These are phyloP conservation scores for Sicyos baderoa DNA, from an alignment of 306 rosid genomes.

Conservation along the genomic window DNA sequence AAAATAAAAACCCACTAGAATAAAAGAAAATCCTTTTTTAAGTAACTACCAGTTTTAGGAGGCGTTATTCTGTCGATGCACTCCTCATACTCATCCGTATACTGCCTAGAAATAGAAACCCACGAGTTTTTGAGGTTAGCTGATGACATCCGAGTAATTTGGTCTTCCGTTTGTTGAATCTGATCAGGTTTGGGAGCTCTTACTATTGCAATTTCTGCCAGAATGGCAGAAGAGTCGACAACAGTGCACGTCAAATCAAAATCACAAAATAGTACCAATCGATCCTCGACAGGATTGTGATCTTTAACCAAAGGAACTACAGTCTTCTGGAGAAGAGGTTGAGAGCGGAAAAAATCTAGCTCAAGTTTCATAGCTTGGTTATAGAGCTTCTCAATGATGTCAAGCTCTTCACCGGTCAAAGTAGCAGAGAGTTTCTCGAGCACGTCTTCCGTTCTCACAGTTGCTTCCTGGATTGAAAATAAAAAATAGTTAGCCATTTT, in stretches of 20 bases:
- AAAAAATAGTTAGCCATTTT: slow-evolving; percentile 38
- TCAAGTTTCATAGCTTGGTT: slow-evolving; percentile 92
- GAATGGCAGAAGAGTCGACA: slow-evolving; percentile 92
- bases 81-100: slow-evolving; percentile 86
- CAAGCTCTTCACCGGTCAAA: slow-evolving; percentile 98
- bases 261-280: slow-evolving; percentile 70
- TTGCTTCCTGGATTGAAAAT: slow-evolving; percentile 70
- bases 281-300: slow-evolving; percentile 56
- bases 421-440: slow-evolving; percentile 88
- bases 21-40: background rate
- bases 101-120: slow-evolving; percentile 64
- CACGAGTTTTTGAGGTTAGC: slow-evolving; percentile 74
- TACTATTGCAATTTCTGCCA: slow-evolving; percentile 90
- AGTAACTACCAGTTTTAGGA: slow-evolving; percentile 41
- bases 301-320: slow-evolving; percentile 66
- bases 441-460: slow-evolving; percentile 80
- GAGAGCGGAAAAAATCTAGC: slow-evolving; percentile 73
- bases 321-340: slow-evolving; percentile 73
- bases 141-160: slow-evolving; percentile 60
- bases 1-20: background rate
- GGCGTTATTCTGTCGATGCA: slow-evolving; percentile 77
- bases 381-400: slow-evolving; percentile 85
- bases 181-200: slow-evolving; percentile 83
- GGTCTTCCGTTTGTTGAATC: slow-evolving; percentile 55
- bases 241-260: slow-evolving; percentile 92